Conservation (phyloP, 2,329 filamentous ascomycete species). For the Eutypa lata region DNA sequence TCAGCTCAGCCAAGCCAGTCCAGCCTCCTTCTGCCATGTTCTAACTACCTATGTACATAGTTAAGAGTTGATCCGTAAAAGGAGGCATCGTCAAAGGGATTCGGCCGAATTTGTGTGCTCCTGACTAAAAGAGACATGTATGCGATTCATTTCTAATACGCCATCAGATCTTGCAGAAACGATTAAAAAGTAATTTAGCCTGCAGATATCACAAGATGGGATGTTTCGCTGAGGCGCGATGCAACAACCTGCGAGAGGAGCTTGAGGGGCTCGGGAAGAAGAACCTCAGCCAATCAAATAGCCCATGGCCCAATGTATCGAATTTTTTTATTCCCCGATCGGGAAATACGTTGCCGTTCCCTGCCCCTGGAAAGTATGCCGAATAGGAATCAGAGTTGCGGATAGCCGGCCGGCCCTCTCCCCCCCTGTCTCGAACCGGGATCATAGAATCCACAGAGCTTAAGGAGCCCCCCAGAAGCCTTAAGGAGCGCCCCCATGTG, state of each 20-base stretch:
- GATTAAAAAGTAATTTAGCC: neutral
- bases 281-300: neutral
- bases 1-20: neutral
- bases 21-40: neutral
- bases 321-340: neutral
- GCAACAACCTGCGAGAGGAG: neutral
- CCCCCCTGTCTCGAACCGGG: neutral
- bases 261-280: neutral
- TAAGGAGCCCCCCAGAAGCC: too few species aligned
- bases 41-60: neutral
- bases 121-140: too few species aligned
- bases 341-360: neutral
- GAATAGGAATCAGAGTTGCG: neutral
- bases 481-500: neutral
- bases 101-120: too few species aligned
- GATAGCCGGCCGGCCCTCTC: neutral
- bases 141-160: too few species aligned
- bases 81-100: too few species aligned
- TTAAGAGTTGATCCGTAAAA: too few species aligned
- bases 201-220: neutral
- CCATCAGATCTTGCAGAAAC: neutral
- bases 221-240: neutral
- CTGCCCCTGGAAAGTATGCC: neutral
- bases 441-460: too few species aligned
- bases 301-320: neutral